Evolutionary conservation across 179 eudicot species (phyloP).

Genomic region (Silene noctiflora): DNA sequence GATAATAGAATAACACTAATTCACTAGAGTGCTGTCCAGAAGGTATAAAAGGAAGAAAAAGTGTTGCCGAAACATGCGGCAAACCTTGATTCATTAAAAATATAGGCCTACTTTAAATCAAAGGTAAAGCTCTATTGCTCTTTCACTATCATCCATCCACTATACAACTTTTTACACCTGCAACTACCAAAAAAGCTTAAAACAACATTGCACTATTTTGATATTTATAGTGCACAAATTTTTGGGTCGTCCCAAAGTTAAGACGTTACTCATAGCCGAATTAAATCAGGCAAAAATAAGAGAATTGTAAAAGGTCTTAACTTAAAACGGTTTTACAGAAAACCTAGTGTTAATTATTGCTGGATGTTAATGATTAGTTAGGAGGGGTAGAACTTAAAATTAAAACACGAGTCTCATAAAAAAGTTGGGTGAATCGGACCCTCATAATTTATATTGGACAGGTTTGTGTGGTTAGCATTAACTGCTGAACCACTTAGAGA

Average conservation of each 20-base stretch:
- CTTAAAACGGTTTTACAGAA: too few species aligned
- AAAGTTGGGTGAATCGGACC: conserved; percentile 9
- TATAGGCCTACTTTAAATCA: background rate
- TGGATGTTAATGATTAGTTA: background rate
- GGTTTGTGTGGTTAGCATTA: background rate
- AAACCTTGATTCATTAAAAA: background rate
- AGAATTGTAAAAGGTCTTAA: too few species aligned
- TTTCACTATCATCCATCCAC: conserved; percentile 7
- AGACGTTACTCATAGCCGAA: too few species aligned
- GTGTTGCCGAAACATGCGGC: conserved; percentile 4
- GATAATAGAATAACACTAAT: background rate
- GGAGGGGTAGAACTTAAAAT: background rate
- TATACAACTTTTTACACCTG: background rate
- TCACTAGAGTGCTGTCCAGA: conserved; percentile 6
- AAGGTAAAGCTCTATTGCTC: too few species aligned
- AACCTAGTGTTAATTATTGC: too few species aligned
- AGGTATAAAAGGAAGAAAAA: background rate
- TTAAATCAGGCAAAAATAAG: too few species aligned
- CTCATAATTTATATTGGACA: background rate
- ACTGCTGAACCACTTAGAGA: background rate
- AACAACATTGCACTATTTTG: conserved; percentile 5
- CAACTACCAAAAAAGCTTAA: background rate
- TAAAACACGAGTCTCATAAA: background rate
- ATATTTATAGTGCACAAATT: too few species aligned
- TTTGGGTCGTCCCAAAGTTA: too few species aligned